These are phyloP conservation scores for Pneumocystis murina DNA, from an alignment of 1,139 yeast genomes.

Conservation along the genomic window DNA sequence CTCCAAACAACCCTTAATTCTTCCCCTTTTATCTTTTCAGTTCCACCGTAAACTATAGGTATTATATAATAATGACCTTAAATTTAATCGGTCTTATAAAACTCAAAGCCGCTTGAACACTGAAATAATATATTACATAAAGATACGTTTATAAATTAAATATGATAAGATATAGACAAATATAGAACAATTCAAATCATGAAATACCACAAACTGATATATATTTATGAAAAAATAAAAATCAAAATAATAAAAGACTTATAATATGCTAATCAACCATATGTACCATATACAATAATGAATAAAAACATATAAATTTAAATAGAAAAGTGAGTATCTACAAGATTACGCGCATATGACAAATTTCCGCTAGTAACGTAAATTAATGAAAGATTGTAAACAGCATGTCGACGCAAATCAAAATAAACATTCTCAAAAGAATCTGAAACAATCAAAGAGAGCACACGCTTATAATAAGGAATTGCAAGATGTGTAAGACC, in stretches of 20 bases:
- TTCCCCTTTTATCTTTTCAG: not conserved
- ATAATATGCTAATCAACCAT: not conserved
- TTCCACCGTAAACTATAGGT: not conserved
- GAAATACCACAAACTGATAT: not conserved
- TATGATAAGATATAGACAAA: not conserved
- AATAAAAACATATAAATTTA: not conserved
- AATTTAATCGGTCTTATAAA: not conserved
- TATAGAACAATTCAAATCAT: not conserved
- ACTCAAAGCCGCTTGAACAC: not conserved
- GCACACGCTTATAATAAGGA: slow-evolving; percentile 52
- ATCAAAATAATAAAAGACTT: not conserved
- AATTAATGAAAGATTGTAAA: slow-evolving; percentile 64
- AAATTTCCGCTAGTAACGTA: slow-evolving; percentile 65
- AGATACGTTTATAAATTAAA: not conserved
- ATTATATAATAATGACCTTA: not conserved
- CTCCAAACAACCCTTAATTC: not conserved
- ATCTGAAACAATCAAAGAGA: slow-evolving; percentile 21
- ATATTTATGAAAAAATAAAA: not conserved
- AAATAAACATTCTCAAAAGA: slow-evolving; percentile 26
- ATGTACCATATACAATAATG: not conserved
- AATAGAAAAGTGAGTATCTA: not conserved
- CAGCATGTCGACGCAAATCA: slow-evolving; percentile 61
- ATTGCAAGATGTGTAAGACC: slow-evolving; percentile 64
- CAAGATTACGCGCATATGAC: slow-evolving; percentile 16
- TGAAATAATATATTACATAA: not conserved